Percentiles rank a stretch among this genome's conserved stretches.
Evolutionary conservation across 345 rosid genomes (phyloP).

Genomic region (Cardamine chenopodiifolia): DNA sequence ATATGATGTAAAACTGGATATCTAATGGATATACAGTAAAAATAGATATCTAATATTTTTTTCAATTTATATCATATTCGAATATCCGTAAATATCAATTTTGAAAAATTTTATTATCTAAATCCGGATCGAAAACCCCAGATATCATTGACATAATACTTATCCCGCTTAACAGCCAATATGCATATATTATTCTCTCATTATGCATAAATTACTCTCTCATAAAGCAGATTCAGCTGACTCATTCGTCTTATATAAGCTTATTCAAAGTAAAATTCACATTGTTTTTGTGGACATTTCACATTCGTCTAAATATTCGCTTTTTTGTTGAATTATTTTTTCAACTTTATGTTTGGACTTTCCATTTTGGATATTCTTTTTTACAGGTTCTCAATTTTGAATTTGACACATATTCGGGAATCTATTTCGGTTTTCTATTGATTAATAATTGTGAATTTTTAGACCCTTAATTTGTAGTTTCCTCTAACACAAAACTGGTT

Average conservation of each 20-base stretch:
- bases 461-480: neutral
- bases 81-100: too few species aligned
- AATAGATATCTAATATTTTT: too few species aligned
- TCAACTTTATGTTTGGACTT: constrained; percentile 13
- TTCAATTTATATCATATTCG: too few species aligned
- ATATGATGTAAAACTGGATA: too few species aligned
- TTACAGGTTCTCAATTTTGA: neutral
- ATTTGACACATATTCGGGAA: neutral
- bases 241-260: neutral
- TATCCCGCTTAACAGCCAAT: too few species aligned
- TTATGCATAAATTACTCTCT: neutral
- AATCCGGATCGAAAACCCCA: too few species aligned
- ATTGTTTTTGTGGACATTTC: constrained; percentile 9
- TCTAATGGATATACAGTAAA: too few species aligned
- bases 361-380: constrained; percentile 14
- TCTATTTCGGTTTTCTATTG: neutral
- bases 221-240: neutral
- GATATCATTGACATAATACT: too few species aligned
- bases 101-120: too few species aligned
- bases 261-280: constrained; percentile 4
- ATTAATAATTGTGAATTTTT: neutral
- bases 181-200: neutral
- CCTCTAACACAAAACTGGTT: neutral
- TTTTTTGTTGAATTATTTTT: neutral
- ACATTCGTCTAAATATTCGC: constrained; percentile 9